Evolutionary conservation across 352 stramenopile species (phyloP).

Genomic region (Phytophthora syringae): DNA sequence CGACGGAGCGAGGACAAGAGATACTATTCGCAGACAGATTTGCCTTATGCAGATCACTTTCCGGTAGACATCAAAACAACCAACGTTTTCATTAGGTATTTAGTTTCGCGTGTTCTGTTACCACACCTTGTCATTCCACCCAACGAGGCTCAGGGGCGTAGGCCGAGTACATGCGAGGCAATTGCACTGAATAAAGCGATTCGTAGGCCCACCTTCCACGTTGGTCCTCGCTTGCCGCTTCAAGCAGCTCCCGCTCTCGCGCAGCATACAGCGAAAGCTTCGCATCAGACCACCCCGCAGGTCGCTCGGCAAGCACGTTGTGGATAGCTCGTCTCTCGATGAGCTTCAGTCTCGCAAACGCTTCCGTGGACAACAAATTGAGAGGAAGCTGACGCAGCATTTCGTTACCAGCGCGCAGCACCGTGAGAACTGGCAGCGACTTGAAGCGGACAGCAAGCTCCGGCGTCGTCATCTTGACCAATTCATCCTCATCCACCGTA

Average conservation of each 20-base stretch:
- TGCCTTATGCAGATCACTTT: too few relatives aligned
- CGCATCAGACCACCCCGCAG: conserved; percentile 5
- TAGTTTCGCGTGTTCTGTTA: too few relatives aligned
- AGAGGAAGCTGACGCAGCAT: conserved; percentile 11
- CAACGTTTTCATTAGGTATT: too few relatives aligned
- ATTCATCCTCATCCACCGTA: conserved; percentile 1
- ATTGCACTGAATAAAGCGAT: conserved; percentile 10
- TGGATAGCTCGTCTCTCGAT: conserved; percentile 27
- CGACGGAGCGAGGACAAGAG: neutral
- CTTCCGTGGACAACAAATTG: conserved; percentile 11
- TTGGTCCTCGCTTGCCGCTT: neutral
- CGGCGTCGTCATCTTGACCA: conserved; percentile 14
- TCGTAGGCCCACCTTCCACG: neutral
- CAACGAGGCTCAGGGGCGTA: conserved; percentile 25
- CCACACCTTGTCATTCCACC: neutral
- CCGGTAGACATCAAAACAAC: too few relatives aligned
- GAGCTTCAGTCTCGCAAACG: conserved; percentile 12
- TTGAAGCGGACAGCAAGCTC: conserved; percentile 24
- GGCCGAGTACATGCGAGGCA: conserved; percentile 3
- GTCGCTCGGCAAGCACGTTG: conserved; percentile 19
- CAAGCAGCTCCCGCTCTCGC: conserved; percentile 19
- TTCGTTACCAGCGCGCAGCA: conserved; percentile 16
- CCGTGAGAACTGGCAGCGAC: conserved; percentile 10
- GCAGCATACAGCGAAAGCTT: conserved; percentile 18
- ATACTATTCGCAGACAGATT: too few relatives aligned